Percentiles rank a stretch among this genome's conserved stretches.
phyloP scores from a whole-genome alignment of 352 stramenopile genomes.

The Phytophthora boehmeriae region DNA sequence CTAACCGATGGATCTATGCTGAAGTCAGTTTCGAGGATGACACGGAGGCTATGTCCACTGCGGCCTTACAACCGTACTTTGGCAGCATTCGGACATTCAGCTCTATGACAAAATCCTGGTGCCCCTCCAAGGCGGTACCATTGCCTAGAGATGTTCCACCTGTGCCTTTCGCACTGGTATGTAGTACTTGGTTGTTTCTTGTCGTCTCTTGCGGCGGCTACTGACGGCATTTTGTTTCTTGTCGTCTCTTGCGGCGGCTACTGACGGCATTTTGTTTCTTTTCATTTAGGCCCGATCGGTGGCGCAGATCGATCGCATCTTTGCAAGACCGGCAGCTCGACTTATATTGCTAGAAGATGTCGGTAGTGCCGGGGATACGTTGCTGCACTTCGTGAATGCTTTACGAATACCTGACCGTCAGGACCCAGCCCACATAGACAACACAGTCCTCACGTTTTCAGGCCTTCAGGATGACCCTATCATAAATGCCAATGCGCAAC shows the following conservation, averaged over 20 bases:
- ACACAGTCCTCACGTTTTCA: conserved; percentile 34
- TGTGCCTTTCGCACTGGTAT: conserved; percentile 46
- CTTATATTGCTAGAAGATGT: conserved; percentile 36
- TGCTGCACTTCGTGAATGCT: conserved; percentile 40
- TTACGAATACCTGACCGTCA: conserved; percentile 4
- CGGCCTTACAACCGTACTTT: conserved; percentile 41
- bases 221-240: conserved; percentile 1
- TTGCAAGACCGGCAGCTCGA: conserved; percentile 42
- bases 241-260: not conserved
- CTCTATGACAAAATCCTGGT: conserved; percentile 3
- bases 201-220: not conserved
- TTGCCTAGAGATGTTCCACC: conserved; percentile 24
- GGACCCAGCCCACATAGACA: not conserved
- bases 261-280: not conserved
- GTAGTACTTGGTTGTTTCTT: conserved; percentile 7
- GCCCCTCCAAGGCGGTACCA: not conserved
- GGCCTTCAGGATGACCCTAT: conserved; percentile 27
- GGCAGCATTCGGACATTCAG: conserved; percentile 33
- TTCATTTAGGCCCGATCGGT: conserved; percentile 34
- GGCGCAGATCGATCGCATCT: conserved; percentile 48
- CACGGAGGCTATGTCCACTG: conserved; percentile 5
- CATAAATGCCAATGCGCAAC: not conserved
- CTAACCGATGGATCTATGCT: conserved; percentile 54
- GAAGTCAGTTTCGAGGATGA: conserved; percentile 50
- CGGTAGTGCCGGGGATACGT: conserved; percentile 36